phyloP scores from a whole-genome alignment of 1,284 basidiomycete genomes.

The Irpex lacteus region DNA sequence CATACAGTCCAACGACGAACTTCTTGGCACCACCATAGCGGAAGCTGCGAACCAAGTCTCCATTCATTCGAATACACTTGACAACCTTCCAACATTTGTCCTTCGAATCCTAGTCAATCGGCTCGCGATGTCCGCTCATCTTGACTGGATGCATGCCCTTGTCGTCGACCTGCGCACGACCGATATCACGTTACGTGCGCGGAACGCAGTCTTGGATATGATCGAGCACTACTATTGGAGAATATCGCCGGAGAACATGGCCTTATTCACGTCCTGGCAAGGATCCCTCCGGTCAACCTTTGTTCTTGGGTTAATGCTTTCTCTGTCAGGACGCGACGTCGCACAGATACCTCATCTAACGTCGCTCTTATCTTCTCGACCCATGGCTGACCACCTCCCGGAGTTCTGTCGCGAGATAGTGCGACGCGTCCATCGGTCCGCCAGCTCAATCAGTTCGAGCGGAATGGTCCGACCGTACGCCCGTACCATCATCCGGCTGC shows the following conservation, averaged over 20 bases:
- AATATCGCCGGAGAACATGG: not conserved
- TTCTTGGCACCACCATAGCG: not conserved
- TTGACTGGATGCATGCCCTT: not conserved
- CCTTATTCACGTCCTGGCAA: not conserved
- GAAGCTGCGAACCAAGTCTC: not conserved
- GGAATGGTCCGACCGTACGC: not conserved
- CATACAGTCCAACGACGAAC: conserved; percentile 1
- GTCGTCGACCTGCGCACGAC: not conserved
- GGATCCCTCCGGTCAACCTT: not conserved
- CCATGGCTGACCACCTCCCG: not conserved
- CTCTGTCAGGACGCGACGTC: not conserved
- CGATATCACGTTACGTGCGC: not conserved
- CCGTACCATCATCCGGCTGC: not conserved
- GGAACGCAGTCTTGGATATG: not conserved
- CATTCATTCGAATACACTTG: not conserved
- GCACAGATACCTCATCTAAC: not conserved
- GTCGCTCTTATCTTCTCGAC: not conserved
- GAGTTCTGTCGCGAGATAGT: not conserved
- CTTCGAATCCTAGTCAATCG: not conserved
- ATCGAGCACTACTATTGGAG: not conserved
- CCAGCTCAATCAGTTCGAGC: too few species aligned
- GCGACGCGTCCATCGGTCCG: not conserved
- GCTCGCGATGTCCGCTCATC: not conserved
- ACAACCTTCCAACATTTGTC: not conserved
- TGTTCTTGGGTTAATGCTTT: not conserved